Conservation (phyloP, 2,329 filamentous ascomycete species). For the Colletotrichum tropicicola region DNA sequence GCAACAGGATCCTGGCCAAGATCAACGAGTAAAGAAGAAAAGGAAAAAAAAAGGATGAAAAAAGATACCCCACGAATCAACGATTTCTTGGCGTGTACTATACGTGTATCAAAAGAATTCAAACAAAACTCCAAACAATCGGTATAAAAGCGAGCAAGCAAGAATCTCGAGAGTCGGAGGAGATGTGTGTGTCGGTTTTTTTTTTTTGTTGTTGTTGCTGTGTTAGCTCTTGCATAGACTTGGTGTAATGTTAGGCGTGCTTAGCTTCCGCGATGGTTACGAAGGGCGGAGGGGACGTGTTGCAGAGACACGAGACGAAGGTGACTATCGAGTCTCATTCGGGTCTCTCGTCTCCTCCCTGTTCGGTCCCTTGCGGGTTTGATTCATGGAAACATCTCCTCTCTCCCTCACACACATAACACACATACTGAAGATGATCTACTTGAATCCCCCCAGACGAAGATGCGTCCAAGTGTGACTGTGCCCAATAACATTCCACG, state of each 20-base stretch:
- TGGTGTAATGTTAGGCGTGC: not conserved
- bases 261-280: not conserved
- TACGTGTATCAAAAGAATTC: slow-evolving; percentile 41
- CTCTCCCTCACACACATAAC: not conserved
- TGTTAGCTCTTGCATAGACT: slow-evolving; percentile 14
- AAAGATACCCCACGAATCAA: slow-evolving; percentile 38
- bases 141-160: not conserved
- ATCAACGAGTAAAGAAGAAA: slow-evolving; percentile 80
- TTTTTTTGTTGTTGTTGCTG: no score
- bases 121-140: not conserved
- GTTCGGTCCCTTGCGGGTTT: not conserved
- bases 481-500: not conserved
- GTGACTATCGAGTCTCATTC: not conserved
- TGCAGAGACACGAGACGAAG: not conserved
- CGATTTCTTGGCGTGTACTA: slow-evolving; percentile 34
- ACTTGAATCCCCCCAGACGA: not conserved
- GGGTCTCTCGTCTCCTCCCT: not conserved
- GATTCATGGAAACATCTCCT: slow-evolving; percentile 9
- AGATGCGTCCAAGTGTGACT: not conserved
- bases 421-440: not conserved
- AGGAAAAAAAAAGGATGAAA: not conserved
- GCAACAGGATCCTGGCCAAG: slow-evolving; percentile 89
- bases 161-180: not conserved
- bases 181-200: not conserved
- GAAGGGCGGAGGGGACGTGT: not conserved